These are phyloP conservation scores for Taphrina communis DNA, from an alignment of 1,139 yeast genomes.

Conservation along the genomic window DNA sequence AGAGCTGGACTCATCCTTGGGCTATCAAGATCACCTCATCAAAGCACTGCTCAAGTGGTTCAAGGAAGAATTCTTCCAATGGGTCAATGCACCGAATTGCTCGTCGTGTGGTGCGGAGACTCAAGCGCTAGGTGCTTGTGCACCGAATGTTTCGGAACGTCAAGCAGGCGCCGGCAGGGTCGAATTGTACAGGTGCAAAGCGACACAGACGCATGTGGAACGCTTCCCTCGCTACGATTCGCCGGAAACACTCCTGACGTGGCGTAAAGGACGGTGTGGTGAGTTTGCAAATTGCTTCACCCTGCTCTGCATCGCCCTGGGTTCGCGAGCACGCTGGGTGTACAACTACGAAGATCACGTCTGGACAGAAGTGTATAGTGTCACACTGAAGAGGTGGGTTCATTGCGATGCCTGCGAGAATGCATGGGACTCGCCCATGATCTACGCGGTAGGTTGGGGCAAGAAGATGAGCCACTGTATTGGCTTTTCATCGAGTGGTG, in stretches of 20 bases:
- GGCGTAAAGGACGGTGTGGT: constrained; percentile 84
- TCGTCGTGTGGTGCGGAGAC: constrained; percentile 59
- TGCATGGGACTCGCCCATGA: constrained; percentile 76
- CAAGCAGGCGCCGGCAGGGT: constrained; percentile 59
- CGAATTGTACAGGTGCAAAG: constrained; percentile 67
- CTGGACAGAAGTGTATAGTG: constrained; percentile 89
- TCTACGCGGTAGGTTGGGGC: constrained; percentile 88
- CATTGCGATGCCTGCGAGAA: constrained; percentile 88
- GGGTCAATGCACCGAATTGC: constrained; percentile 81
- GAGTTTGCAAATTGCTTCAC: constrained; percentile 93
- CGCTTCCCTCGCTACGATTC: constrained; percentile 80
- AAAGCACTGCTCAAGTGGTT: constrained; percentile 73
- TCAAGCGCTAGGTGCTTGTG: constrained; percentile 51
- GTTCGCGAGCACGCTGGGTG: constrained; percentile 68
- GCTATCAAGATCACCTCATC: constrained; percentile 73
- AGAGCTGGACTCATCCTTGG: constrained; percentile 52
- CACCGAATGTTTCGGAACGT: constrained; percentile 57
- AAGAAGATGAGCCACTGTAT: constrained; percentile 87
- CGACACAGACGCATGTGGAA: constrained; percentile 49
- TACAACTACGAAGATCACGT: constrained; percentile 94
- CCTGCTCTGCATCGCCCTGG: constrained; percentile 69
- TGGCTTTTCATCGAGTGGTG: constrained; percentile 60
- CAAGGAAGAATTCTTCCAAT: constrained; percentile 76
- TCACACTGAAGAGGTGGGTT: constrained; percentile 69
- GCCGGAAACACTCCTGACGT: constrained; percentile 61